Conservation (phyloP, 1,284 basidiomycete species). For the Porodaedalea pini region DNA sequence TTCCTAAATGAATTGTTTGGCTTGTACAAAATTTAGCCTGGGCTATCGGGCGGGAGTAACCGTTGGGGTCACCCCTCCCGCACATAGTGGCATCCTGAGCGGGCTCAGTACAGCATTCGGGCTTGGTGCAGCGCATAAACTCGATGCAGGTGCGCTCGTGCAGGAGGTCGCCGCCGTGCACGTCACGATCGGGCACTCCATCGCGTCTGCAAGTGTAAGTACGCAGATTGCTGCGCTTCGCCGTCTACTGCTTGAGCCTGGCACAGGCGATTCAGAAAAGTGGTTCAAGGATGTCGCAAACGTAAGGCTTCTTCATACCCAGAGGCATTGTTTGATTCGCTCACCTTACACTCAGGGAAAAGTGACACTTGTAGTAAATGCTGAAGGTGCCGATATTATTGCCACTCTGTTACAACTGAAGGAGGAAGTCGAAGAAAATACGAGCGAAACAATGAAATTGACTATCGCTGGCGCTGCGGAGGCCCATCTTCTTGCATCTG, state of each 20-base stretch:
- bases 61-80: conserved; percentile 57
- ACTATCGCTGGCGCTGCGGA: conserved; percentile 71
- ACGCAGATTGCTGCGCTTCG: conserved; percentile 41
- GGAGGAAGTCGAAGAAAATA: conserved; percentile 57
- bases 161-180: conserved; percentile 71
- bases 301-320: conserved; percentile 3
- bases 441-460: conserved; percentile 42
- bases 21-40: conserved; percentile 35
- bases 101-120: conserved; percentile 58
- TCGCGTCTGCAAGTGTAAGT: conserved; percentile 27
- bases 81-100: conserved; percentile 51
- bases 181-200: conserved; percentile 49
- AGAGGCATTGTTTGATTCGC: not conserved
- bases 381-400: conserved; percentile 71
- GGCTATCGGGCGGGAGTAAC: conserved; percentile 61
- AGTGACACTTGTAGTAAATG: conserved; percentile 53
- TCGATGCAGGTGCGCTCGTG: conserved; percentile 66
- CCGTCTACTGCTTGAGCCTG: conserved; percentile 50
- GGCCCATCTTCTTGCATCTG: conserved; percentile 70
- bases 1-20: not conserved
- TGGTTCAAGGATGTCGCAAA: conserved; percentile 50
- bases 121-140: conserved; percentile 54
- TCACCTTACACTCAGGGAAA: conserved; percentile 38
- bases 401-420: conserved; percentile 75
- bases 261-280: conserved; percentile 45